phyloP scores from a whole-genome alignment of 2,329 filamentous ascomycete genomes.

The Fusarium sp. region DNA sequence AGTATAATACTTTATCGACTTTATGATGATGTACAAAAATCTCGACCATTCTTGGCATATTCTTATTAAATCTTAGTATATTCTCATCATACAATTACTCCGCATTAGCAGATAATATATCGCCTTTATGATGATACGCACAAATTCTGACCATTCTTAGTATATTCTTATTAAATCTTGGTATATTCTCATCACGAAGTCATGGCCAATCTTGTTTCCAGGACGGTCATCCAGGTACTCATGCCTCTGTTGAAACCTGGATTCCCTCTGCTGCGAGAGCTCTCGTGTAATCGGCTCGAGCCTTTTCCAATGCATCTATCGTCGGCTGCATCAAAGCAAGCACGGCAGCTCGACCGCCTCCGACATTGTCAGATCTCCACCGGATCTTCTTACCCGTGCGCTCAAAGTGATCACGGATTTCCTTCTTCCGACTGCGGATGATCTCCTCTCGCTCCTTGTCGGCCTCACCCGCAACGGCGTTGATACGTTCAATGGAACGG shows the following conservation, averaged over 20 bases:
- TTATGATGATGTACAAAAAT: too few species aligned
- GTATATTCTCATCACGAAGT: too few species aligned
- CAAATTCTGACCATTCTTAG: too few species aligned
- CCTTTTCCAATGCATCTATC: slow-evolving; percentile 77
- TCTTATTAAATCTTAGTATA: too few species aligned
- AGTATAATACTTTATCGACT: too few species aligned
- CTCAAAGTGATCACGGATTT: slow-evolving; percentile 79
- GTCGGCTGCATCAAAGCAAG: slow-evolving; percentile 83
- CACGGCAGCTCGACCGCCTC: slow-evolving; percentile 83
- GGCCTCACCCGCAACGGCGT: slow-evolving; percentile 84
- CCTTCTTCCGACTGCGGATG: slow-evolving; percentile 76
- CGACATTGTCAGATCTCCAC: slow-evolving; percentile 77
- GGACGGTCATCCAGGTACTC: not conserved
- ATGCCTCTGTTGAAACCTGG: slow-evolving; percentile 62
- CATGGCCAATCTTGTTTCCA: not conserved
- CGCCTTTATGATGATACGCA: too few species aligned
- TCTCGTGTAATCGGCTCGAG: slow-evolving; percentile 78
- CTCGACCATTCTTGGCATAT: too few species aligned
- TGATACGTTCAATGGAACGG: slow-evolving; percentile 83
- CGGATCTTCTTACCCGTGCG: slow-evolving; percentile 81
- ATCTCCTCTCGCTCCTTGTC: slow-evolving; percentile 80
- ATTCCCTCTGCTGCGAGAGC: slow-evolving; percentile 77
- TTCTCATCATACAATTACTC: too few species aligned
- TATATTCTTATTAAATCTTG: too few species aligned
- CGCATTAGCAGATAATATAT: too few species aligned